Evolutionary conservation across 495 filamentous ascomycete genomes (phyloP).

Genomic region (Daldinia concentrica): DNA sequence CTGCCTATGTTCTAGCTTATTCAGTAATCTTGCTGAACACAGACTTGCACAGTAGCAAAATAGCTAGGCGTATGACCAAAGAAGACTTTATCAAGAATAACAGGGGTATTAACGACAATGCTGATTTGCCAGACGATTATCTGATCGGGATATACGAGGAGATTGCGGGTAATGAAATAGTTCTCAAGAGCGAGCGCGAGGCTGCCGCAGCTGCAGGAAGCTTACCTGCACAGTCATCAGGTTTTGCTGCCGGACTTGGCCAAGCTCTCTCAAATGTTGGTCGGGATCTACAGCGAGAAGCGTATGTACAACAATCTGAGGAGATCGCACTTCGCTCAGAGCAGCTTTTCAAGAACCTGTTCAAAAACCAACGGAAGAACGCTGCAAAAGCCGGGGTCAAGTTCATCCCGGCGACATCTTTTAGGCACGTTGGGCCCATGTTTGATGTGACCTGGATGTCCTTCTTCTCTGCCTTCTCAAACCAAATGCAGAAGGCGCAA

Average conservation of each 20-base stretch:
- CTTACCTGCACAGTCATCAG: slow-evolving; percentile 66
- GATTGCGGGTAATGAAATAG: slow-evolving; percentile 90
- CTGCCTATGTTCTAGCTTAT: slow-evolving; percentile 94
- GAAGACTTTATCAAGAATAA: slow-evolving; percentile 99
- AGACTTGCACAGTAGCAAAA: slow-evolving; percentile 88
- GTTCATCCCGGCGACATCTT: slow-evolving; percentile 92
- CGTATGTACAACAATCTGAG: slow-evolving; percentile 91
- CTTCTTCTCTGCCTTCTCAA: slow-evolving; percentile 91
- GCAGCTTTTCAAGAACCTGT: slow-evolving; percentile 89
- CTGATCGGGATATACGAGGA: slow-evolving; percentile 90
- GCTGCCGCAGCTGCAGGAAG: slow-evolving; percentile 78
- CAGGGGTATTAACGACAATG: slow-evolving; percentile 95
- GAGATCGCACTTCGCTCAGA: slow-evolving; percentile 75
- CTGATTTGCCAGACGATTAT: slow-evolving; percentile 93
- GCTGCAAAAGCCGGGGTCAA: slow-evolving; percentile 73
- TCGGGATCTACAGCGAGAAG: slow-evolving; percentile 90
- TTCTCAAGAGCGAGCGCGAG: slow-evolving; percentile 90
- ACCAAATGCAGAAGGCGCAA: slow-evolving; percentile 88
- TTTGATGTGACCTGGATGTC: slow-evolving; percentile 99
- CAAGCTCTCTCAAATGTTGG: slow-evolving; percentile 91
- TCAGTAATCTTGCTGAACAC: slow-evolving; percentile 98
- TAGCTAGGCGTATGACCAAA: slow-evolving; percentile 89
- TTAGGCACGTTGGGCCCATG: slow-evolving; percentile 96
- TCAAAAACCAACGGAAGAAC: slow-evolving; percentile 83
- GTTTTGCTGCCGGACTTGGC: slow-evolving; percentile 84